Conservation (phyloP, 768 basidiomycete species). For the Boletus subcaerulescens region DNA sequence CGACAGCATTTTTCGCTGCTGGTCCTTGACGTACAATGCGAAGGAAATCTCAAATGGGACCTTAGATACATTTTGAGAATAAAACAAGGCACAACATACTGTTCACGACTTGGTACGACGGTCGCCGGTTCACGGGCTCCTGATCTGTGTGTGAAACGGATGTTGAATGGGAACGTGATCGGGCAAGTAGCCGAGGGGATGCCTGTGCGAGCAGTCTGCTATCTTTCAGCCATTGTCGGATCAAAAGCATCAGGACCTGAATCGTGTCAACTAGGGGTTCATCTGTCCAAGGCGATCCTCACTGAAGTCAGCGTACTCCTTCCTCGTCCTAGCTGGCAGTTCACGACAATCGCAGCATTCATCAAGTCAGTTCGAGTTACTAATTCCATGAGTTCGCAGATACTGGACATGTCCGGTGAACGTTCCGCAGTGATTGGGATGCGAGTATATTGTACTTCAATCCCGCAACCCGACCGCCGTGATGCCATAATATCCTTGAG, state of each 20-base stretch:
- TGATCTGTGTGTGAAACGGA: slow-evolving; percentile 30
- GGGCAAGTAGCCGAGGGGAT: slow-evolving; percentile 25
- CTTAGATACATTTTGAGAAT: not conserved
- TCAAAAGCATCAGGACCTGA: slow-evolving; percentile 77
- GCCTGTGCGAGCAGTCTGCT: slow-evolving; percentile 31
- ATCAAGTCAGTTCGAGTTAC: slow-evolving; percentile 65
- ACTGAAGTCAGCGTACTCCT: slow-evolving; percentile 90
- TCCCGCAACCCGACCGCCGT: slow-evolving; percentile 40
- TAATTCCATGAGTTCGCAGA: slow-evolving; percentile 75
- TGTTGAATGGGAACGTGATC: slow-evolving; percentile 46
- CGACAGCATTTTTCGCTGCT: slow-evolving; percentile 80
- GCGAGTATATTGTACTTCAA: slow-evolving; percentile 74
- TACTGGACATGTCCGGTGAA: slow-evolving; percentile 69
- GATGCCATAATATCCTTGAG: slow-evolving; percentile 86
- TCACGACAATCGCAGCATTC: slow-evolving; percentile 83
- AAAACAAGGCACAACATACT: slow-evolving; percentile 47
- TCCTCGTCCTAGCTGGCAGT: slow-evolving; percentile 93
- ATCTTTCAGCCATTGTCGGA: slow-evolving; percentile 75
- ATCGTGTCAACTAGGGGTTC: not conserved
- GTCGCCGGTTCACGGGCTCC: slow-evolving; percentile 38
- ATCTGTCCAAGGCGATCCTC: slow-evolving; percentile 20
- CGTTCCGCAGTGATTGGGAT: slow-evolving; percentile 93
- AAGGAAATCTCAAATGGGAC: slow-evolving; percentile 55
- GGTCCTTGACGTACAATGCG: slow-evolving; percentile 86
- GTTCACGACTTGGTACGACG: slow-evolving; percentile 86